Conservation (phyloP, 345 rosid species). For the Eutrema yunnanense region DNA sequence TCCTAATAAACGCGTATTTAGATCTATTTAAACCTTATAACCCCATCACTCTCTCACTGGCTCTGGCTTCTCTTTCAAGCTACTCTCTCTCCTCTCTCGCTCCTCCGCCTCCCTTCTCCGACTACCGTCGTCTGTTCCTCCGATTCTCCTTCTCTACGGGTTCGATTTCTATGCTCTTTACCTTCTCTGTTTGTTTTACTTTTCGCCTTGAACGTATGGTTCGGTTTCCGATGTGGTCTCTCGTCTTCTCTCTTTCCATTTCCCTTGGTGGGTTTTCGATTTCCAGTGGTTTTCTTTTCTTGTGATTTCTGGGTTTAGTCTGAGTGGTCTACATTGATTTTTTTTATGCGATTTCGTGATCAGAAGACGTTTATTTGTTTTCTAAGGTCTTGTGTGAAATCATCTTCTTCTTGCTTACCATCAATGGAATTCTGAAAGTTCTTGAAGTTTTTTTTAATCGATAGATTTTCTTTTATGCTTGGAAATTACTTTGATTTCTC, state of each 20-base stretch:
- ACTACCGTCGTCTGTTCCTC: conserved; percentile 6
- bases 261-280: background rate
- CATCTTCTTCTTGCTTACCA: background rate
- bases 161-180: background rate
- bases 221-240: background rate
- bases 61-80: conserved; percentile 31
- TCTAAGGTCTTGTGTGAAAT: background rate
- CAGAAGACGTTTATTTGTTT: background rate
- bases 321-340: background rate
- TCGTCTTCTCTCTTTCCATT: background rate
- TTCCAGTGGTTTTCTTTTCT: background rate
- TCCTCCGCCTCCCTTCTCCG: conserved; percentile 12
- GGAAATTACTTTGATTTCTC: background rate
- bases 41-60: background rate
- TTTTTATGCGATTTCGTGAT: background rate
- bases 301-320: conserved; percentile 12
- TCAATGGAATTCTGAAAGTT: background rate
- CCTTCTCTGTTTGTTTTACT: background rate
- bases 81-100: conserved; percentile 16
- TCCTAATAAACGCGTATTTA: conserved; percentile 15
- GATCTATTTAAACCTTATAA: background rate
- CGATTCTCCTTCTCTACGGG: conserved; percentile 7
- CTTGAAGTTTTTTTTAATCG: background rate
- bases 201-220: background rate
- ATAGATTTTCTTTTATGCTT: background rate